phyloP scores from a whole-genome alignment of 2,329 filamentous ascomycete genomes.

The Acarospora socialis region DNA sequence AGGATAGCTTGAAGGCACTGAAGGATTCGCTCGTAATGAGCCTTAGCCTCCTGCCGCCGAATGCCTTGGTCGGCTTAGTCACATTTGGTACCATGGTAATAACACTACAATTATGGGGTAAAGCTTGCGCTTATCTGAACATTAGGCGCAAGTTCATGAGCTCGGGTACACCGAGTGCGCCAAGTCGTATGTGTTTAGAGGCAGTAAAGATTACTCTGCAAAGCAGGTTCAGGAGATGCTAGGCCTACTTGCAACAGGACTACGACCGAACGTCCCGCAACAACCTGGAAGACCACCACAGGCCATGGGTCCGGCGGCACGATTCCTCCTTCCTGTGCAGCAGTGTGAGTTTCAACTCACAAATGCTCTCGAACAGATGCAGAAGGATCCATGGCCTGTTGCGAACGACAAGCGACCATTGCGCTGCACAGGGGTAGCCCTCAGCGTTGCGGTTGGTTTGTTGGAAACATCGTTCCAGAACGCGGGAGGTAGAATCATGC shows the following conservation, averaged over 20 bases:
- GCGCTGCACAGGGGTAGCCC: slow-evolving; percentile 88
- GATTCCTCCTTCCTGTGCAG: slow-evolving; percentile 86
- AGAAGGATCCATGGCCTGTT: slow-evolving; percentile 95
- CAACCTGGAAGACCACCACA: slow-evolving; percentile 59
- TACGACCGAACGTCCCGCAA: slow-evolving; percentile 59
- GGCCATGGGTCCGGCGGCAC: slow-evolving; percentile 65
- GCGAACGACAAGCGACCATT: slow-evolving; percentile 82
- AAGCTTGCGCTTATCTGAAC: no score
- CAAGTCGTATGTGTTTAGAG: slow-evolving; percentile 96
- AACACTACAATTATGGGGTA: slow-evolving; percentile 3
- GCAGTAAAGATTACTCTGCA: slow-evolving; percentile 93
- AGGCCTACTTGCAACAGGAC: slow-evolving; percentile 56
- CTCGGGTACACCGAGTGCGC: slow-evolving; percentile 96
- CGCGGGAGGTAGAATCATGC: slow-evolving; percentile 87
- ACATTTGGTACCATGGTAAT: slow-evolving; percentile 74
- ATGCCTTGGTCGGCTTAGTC: slow-evolving; percentile 50
- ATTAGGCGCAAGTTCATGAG: slow-evolving; percentile 90
- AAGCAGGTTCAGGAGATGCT: slow-evolving; percentile 99
- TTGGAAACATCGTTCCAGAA: slow-evolving; percentile 94
- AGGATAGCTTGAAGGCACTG: slow-evolving; percentile 51
- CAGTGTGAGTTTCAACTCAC: slow-evolving; percentile 96
- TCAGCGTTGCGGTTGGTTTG: slow-evolving; percentile 84
- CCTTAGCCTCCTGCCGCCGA: slow-evolving; percentile 46
- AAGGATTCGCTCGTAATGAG: slow-evolving; percentile 55
- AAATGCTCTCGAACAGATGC: slow-evolving; percentile 85